Conservation (phyloP, 2,329 filamentous ascomycete genomes). For the Catunica adiposa region DNA sequence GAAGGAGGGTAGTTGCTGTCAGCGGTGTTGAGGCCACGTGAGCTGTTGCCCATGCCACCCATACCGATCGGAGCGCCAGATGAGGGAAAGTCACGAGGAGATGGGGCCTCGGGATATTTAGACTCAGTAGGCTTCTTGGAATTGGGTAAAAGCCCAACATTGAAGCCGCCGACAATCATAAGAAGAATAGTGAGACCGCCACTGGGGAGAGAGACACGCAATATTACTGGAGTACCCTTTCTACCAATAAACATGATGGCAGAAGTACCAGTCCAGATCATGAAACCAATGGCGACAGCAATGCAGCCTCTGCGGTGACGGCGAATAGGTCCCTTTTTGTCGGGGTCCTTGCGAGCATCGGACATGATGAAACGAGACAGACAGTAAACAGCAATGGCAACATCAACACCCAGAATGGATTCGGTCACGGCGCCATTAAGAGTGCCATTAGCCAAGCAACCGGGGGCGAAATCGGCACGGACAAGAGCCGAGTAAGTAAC, state of each 20-base stretch:
- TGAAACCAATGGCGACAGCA: slow-evolving; percentile 27
- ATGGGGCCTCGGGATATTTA: slow-evolving; percentile 14
- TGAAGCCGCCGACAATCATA: slow-evolving; percentile 22
- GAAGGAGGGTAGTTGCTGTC: slow-evolving; percentile 29
- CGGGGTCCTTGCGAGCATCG: slow-evolving; percentile 16
- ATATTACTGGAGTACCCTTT: slow-evolving; percentile 25
- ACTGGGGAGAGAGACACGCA: slow-evolving; percentile 34
- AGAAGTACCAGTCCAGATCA: slow-evolving; percentile 40
- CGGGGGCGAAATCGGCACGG: slow-evolving; percentile 32
- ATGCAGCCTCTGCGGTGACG: slow-evolving; percentile 26
- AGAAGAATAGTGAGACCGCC: slow-evolving; percentile 33
- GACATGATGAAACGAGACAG: slow-evolving; percentile 24
- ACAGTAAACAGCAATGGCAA: slow-evolving; percentile 28
- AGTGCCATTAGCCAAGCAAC: slow-evolving; percentile 34
- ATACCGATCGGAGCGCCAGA: slow-evolving; percentile 3
- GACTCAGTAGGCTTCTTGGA: slow-evolving; percentile 11
- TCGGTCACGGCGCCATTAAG: slow-evolving; percentile 29
- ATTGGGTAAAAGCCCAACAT: slow-evolving; percentile 25
- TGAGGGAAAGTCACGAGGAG: slow-evolving; percentile 17
- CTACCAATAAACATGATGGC: slow-evolving; percentile 34
- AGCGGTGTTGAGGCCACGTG: slow-evolving; percentile 26
- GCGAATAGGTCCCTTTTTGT: slow-evolving; percentile 21
- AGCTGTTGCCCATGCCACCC: background rate
- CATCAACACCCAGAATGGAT: slow-evolving; percentile 29
- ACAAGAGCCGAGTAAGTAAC: slow-evolving; percentile 39